Evolutionary conservation across 164 flowering plant genomes (phyloP), one percentile per base, ranked within the genome.

Genomic region (Vitis amurensis): DNA sequence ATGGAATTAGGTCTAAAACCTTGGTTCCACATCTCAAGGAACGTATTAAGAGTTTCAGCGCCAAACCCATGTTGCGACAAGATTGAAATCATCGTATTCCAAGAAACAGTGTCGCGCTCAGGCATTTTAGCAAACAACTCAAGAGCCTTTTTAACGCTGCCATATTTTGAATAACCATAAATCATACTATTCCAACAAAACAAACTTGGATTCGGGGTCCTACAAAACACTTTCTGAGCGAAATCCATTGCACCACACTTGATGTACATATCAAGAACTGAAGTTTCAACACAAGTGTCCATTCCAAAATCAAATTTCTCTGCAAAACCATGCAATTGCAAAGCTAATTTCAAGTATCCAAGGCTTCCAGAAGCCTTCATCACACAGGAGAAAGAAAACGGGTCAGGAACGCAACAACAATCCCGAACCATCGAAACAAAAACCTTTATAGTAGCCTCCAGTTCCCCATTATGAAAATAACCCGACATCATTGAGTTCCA

Each of bases 141-240:
- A 53, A 84, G 57, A 50, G 82, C 86, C 50, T 17, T 29, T 3
- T 29, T 68, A 12, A 73, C 68, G 5, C 85, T 81, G 47, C 55
- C 71, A 8, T 68, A 58, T 73, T 84, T 78, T 13, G 85, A 83
- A 73, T 67, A 80, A 63, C 84, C 82, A 69, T 75, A 72, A 14
- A 86, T 77, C 88, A 86, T 84, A 66, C 80, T 78, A 61, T 86
- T 86, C 83, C 85, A 80, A 71, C 86, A 81, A 70, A 86, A 84
- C 70, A 83, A 30, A 73, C 75, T 81, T 3, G 86, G 88, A 19
- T 51, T 67, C 1, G 16, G 23, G 19, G 81, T 81, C 68, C 68
- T 63, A 3, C 31, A 71, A 74, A 86, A 84, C 57, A 71, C 68
- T 27, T 47, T 58, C 48, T 79, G 77, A 15, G 90, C 87, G 4